Conservation (phyloP, 2,329 filamentous ascomycete species). For the Neofusicoccum sp. region DNA sequence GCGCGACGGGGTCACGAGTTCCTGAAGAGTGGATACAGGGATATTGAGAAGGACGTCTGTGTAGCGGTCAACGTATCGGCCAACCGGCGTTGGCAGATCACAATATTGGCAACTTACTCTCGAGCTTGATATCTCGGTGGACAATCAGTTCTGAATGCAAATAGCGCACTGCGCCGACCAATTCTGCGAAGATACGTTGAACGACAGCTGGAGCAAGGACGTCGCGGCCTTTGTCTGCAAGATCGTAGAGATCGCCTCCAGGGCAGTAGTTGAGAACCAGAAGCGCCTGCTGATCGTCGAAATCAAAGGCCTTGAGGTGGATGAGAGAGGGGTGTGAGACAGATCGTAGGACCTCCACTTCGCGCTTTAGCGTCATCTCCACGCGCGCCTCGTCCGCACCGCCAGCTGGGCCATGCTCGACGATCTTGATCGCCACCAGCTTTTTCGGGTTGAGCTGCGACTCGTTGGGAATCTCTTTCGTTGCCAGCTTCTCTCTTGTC, state of each 20-base stretch:
- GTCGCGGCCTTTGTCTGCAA: conserved; percentile 71
- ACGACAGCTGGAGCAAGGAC: conserved; percentile 68
- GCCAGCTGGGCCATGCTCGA: conserved; percentile 89
- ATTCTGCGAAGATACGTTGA: conserved; percentile 82
- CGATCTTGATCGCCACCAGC: conserved; percentile 90
- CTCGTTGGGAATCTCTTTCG: conserved; percentile 45
- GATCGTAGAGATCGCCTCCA: conserved; percentile 91
- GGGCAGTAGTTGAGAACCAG: conserved; percentile 89
- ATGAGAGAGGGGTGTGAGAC: conserved; percentile 88
- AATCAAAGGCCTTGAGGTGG: conserved; percentile 86
- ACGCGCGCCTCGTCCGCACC: conserved; percentile 91
- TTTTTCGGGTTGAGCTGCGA: conserved; percentile 65
- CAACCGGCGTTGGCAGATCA: conserved; percentile 23
- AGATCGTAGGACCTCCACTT: conserved; percentile 88
- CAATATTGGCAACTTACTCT: conserved; percentile 64
- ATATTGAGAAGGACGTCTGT: conserved; percentile 90
- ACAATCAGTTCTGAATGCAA: conserved; percentile 84
- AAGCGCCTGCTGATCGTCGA: conserved; percentile 77
- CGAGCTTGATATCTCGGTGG: conserved; percentile 95
- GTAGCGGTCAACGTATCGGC: conserved; percentile 28
- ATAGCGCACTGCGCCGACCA: conserved; percentile 82
- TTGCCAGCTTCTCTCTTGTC: conserved; percentile 65
- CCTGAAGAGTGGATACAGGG: conserved; percentile 64
- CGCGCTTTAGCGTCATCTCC: conserved; percentile 88
- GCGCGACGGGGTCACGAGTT: conserved; percentile 63